Base-by-base conservation (phyloP, 306 rosid genomes). In the Fragaria iinumae region DNA sequence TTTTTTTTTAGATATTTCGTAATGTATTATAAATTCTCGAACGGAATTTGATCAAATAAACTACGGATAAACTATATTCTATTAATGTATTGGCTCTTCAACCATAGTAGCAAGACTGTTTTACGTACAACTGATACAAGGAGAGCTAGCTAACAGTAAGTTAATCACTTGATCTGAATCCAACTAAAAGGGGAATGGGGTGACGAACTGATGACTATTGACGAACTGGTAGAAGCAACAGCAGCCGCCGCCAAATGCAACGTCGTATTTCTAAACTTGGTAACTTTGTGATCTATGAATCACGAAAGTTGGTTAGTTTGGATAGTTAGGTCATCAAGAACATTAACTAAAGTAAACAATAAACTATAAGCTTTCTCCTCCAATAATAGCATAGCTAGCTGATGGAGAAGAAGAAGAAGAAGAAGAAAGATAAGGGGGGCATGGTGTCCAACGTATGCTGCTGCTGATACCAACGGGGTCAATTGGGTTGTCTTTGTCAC, bases 401-500 rank as follows among this genome's bases (percentile, higher is more conserved):
- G 44, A 6, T 21, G 18, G 34, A 34, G 4, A 32, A 32, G 36
- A 3, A 32, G 36, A 32, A 32, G 36, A 3, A 32, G 36, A 32
- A 32, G n/a, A 44, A 13, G 27, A 45, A 67, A 23, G 4, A 69
- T 10, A 23, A n/a, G 36, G 36, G 36, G 43, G 8, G 43, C 67
- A 21, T 73, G 76, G 20, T 73, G 67, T 55, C 43, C 39, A 4
- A 39, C 76, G 41, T 73, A 21, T 39, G 67, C 67, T 39, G 57
- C 5, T 41, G 16, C 36, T 32, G 32, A 41, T 73, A 11, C 39
- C 25, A 57, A 23, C 12, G 39, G 5, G 11, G 12, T 43, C 69
- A 59, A 43, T 17, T 73, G 52, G 41, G 5, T 25, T 73, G 56
- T 73, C 69, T 25, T 57, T 16, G 69, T 73, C 77, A 59, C 69